Evolutionary conservation across 495 filamentous ascomycete genomes (phyloP).

Genomic region (Aspergillus sclerotiicarbonarius): DNA sequence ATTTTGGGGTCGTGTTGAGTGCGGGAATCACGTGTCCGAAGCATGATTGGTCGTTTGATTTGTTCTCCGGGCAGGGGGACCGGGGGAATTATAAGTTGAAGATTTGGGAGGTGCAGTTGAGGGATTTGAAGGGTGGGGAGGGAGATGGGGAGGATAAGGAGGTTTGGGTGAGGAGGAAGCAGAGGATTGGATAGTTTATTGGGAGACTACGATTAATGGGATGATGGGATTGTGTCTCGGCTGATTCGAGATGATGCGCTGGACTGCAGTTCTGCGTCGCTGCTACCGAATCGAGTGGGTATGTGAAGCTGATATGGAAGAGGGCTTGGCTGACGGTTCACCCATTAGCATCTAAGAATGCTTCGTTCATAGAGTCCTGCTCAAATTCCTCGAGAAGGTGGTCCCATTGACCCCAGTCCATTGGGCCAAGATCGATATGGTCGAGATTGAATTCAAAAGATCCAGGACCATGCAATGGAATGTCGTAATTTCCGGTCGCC

Average conservation of each 20-base stretch:
- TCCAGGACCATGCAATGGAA: not conserved
- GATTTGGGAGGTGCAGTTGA: slow-evolving; percentile 58
- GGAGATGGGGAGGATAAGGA: slow-evolving; percentile 39
- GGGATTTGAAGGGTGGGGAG: slow-evolving; percentile 26
- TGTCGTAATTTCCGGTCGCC: slow-evolving; percentile 3
- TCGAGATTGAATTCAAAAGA: slow-evolving; percentile 4
- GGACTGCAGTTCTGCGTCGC: no score
- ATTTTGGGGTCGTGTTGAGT: slow-evolving; percentile 51
- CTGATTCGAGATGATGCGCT: no score
- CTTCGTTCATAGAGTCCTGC: slow-evolving; percentile 2
- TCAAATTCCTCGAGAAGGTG: slow-evolving; percentile 32
- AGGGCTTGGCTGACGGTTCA: no score
- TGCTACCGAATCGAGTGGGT: no score
- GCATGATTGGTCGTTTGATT: slow-evolving; percentile 61
- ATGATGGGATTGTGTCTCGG: no score
- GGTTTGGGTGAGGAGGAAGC: slow-evolving; percentile 52
- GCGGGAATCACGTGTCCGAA: slow-evolving; percentile 59
- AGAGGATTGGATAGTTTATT: slow-evolving; percentile 36
- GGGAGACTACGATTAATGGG: no score
- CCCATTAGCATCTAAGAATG: not conserved
- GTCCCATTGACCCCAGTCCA: slow-evolving; percentile 39
- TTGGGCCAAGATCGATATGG: slow-evolving; percentile 23
- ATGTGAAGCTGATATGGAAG: no score
- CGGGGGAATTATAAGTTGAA: slow-evolving; percentile 57
- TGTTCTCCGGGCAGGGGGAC: slow-evolving; percentile 54